phyloP scores from a whole-genome alignment of 257 asterid genomes.

The Penstemon barbatus region DNA sequence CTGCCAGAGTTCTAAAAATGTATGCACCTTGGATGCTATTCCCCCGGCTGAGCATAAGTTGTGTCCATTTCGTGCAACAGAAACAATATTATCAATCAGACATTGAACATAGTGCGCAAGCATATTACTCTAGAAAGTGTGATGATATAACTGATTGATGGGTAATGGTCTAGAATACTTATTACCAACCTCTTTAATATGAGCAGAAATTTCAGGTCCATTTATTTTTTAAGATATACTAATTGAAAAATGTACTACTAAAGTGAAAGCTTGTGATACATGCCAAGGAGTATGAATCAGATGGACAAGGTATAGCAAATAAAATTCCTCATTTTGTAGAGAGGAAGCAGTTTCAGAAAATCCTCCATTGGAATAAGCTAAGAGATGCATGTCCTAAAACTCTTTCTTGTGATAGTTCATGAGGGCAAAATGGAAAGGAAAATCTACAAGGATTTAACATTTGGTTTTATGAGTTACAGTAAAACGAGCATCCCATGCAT shows the following conservation, averaged over 20 bases:
- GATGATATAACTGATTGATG: background rate
- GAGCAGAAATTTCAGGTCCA: background rate
- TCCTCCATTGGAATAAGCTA: slow-evolving; percentile 13
- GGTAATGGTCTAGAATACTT: slow-evolving; percentile 18
- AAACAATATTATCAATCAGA: slow-evolving; percentile 20
- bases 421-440: background rate
- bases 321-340: slow-evolving; percentile 2
- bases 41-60: background rate
- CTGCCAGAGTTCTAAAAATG: slow-evolving; percentile 13
- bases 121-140: background rate
- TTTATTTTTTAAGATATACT: slow-evolving; percentile 18
- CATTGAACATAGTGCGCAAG: slow-evolving; percentile 10
- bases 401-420: slow-evolving; percentile 15
- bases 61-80: background rate
- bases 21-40: slow-evolving; percentile 20
- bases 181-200: slow-evolving; percentile 6
- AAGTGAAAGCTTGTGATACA: slow-evolving; percentile 10
- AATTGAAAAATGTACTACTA: background rate
- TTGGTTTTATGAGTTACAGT: slow-evolving; percentile 21
- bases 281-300: slow-evolving; percentile 10
- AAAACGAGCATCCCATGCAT: slow-evolving; percentile 26
- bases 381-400: slow-evolving; percentile 1
- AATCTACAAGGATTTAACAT: slow-evolving; percentile 14
- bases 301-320: slow-evolving; percentile 5
- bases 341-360: slow-evolving; percentile 16